Conservation (phyloP, 2,329 filamentous ascomycete species). For the Penicillium sp. region DNA sequence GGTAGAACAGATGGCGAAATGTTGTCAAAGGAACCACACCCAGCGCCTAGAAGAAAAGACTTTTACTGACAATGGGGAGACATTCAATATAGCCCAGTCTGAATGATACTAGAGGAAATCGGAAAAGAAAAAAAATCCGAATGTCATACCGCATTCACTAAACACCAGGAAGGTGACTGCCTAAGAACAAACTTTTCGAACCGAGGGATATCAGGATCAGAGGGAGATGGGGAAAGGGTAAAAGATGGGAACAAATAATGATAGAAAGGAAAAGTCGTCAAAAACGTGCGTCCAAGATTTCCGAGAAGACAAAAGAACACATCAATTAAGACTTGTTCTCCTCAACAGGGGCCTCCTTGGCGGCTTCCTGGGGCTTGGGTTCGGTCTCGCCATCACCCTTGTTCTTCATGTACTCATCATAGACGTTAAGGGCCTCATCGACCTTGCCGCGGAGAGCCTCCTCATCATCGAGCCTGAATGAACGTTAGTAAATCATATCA, state of each 20-base stretch:
- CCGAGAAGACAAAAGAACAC: slow-evolving; percentile 26
- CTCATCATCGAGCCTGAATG: slow-evolving; percentile 78
- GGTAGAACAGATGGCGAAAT: not conserved
- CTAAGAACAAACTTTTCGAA: slow-evolving; percentile 43
- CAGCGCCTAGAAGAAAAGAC: slow-evolving; percentile 17
- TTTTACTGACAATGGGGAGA: slow-evolving; percentile 16
- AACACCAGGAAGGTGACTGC: slow-evolving; percentile 32
- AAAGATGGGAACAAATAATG: slow-evolving; percentile 22
- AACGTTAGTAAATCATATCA: slow-evolving; percentile 16
- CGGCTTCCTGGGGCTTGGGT: slow-evolving; percentile 45
- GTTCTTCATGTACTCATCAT: slow-evolving; percentile 97
- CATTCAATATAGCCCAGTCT: not conserved
- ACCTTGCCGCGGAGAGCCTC: slow-evolving; percentile 89
- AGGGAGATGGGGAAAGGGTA: slow-evolving; percentile 22
- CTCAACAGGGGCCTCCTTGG: slow-evolving; percentile 43
- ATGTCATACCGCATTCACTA: slow-evolving; percentile 34
- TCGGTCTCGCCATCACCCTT: slow-evolving; percentile 55
- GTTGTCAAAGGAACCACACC: slow-evolving; percentile 10
- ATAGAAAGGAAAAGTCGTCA: slow-evolving; percentile 36
- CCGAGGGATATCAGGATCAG: slow-evolving; percentile 44
- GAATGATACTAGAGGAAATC: slow-evolving; percentile 7
- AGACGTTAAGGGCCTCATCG: slow-evolving; percentile 92
- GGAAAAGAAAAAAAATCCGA: slow-evolving; percentile 19
- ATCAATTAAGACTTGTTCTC: slow-evolving; percentile 42
- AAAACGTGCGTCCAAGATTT: slow-evolving; percentile 34